These are phyloP conservation scores for Gracilaria gracilis DNA, from an alignment of 23 red algal genomes.

Conservation along the genomic window DNA sequence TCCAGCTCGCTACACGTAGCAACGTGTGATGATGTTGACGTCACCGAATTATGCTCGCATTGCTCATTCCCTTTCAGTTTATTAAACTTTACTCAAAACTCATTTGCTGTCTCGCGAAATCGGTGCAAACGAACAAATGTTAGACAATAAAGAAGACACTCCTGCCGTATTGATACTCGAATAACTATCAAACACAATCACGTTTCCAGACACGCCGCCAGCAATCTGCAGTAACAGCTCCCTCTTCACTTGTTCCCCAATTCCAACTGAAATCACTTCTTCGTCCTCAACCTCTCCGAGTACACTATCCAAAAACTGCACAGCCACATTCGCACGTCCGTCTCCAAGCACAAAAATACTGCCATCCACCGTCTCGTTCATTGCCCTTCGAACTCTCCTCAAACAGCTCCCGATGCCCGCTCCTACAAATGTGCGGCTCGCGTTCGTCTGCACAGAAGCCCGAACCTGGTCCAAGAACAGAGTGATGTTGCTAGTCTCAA, in stretches of 20 bases:
- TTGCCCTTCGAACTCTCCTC: not conserved
- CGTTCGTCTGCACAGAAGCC: not conserved
- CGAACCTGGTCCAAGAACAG: not conserved
- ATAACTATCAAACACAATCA: not conserved
- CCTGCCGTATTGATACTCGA: not conserved
- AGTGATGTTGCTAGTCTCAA: not conserved
- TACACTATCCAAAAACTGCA: not conserved
- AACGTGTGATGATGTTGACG: no score
- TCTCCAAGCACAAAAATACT: conserved; percentile 14
- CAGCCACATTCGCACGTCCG: conserved; percentile 9
- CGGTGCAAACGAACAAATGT: not conserved
- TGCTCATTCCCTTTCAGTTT: no score
- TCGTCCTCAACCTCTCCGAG: not conserved
- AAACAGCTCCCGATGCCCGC: conserved; percentile 7
- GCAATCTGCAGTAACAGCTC: not conserved
- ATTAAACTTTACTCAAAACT: no score
- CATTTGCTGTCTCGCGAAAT: not conserved
- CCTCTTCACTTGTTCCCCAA: not conserved
- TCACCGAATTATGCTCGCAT: no score
- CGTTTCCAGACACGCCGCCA: not conserved
- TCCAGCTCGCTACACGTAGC: no score
- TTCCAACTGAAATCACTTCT: not conserved
- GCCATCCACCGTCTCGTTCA: not conserved
- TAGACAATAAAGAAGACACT: not conserved
- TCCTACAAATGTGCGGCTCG: not conserved